phyloP scores from a whole-genome alignment of 352 stramenopile genomes.

The Globisporangium parvum region DNA sequence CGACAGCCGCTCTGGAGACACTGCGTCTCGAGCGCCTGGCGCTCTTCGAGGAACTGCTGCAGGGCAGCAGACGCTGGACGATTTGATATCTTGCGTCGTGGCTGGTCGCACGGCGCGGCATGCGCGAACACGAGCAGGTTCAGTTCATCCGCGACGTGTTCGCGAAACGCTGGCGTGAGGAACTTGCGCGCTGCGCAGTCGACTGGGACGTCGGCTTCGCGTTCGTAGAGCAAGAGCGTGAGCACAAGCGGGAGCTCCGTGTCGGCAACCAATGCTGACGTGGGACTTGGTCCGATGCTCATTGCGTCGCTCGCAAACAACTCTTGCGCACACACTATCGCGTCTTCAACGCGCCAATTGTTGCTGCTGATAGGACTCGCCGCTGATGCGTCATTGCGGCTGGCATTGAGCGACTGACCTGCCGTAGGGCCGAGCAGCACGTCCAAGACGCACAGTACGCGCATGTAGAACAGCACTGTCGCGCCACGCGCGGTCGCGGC shows the following conservation, averaged over 20 bases:
- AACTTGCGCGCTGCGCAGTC: slow-evolving; percentile 24
- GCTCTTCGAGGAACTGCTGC: slow-evolving; percentile 33
- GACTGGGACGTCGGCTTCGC: slow-evolving; percentile 20
- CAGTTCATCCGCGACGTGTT: slow-evolving; percentile 34
- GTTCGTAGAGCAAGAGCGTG: slow-evolving; percentile 32
- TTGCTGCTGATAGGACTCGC: too few species aligned
- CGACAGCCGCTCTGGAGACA: slow-evolving; percentile 30
- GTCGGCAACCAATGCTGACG: background rate
- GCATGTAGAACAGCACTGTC: slow-evolving; percentile 22
- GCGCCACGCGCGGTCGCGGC: slow-evolving; percentile 6
- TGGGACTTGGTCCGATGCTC: background rate
- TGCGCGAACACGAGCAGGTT: slow-evolving; percentile 25
- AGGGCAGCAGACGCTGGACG: slow-evolving; percentile 8
- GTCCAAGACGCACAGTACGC: slow-evolving; percentile 41
- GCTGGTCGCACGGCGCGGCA: background rate
- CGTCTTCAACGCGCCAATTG: slow-evolving; percentile 27
- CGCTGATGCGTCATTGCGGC: too few species aligned
- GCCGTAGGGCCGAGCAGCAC: slow-evolving; percentile 14
- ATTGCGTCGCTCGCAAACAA: slow-evolving; percentile 15
- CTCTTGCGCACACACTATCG: slow-evolving; percentile 28
- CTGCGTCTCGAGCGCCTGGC: slow-evolving; percentile 23
- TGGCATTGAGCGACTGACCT: too few species aligned
- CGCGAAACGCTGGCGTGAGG: slow-evolving; percentile 29
- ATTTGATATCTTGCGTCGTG: background rate
- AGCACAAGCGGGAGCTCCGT: slow-evolving; percentile 20